Evolutionary conservation across 208 protist species (phyloP).

Genomic region (Trypanosoma caninum): DNA sequence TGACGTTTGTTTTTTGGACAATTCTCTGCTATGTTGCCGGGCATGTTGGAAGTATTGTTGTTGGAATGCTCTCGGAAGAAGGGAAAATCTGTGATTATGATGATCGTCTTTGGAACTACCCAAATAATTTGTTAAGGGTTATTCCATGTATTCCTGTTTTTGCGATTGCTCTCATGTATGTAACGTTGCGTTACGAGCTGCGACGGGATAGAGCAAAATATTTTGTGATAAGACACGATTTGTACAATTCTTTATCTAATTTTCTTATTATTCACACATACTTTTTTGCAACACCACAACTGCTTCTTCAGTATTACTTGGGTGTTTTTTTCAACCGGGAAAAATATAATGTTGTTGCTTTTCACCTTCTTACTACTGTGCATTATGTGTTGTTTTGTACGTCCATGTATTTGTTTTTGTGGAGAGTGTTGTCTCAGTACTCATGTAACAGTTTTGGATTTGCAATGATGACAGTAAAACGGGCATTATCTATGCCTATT

Average conservation of each 20-base stretch:
- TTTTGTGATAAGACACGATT: constrained; percentile 81
- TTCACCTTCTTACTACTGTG: constrained; percentile 40
- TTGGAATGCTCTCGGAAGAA: constrained; percentile 60
- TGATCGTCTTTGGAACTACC: constrained; percentile 58
- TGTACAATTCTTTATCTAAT: constrained; percentile 62
- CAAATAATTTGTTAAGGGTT: constrained; percentile 61
- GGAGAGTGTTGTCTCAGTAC: constrained; percentile 48
- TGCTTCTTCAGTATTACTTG: constrained; percentile 72
- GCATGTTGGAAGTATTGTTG: constrained; percentile 64
- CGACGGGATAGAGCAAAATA: constrained; percentile 38
- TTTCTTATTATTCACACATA: constrained; percentile 56
- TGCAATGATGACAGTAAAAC: constrained; percentile 26
- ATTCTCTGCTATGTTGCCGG: constrained; percentile 73
- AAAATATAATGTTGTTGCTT: constrained; percentile 26
- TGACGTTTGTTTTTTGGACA: constrained; percentile 65
- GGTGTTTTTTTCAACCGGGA: constrained; percentile 1
- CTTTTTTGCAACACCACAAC: constrained; percentile 65
- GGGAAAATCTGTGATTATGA: constrained; percentile 65
- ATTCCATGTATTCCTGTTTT: constrained; percentile 73
- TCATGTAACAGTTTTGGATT: constrained; percentile 76
- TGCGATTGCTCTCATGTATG: constrained; percentile 65
- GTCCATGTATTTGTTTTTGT: constrained; percentile 53
- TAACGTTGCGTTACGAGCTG: constrained; percentile 60
- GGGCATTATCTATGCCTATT: not conserved
- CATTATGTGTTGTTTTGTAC: constrained; percentile 41